A percentile compares a stretch with the other conserved stretches of the same genome.
These are phyloP conservation scores for Colletotrichum nymphaeae DNA, from an alignment of 2,329 filamentous ascomycete genomes.

Conservation along the genomic window DNA sequence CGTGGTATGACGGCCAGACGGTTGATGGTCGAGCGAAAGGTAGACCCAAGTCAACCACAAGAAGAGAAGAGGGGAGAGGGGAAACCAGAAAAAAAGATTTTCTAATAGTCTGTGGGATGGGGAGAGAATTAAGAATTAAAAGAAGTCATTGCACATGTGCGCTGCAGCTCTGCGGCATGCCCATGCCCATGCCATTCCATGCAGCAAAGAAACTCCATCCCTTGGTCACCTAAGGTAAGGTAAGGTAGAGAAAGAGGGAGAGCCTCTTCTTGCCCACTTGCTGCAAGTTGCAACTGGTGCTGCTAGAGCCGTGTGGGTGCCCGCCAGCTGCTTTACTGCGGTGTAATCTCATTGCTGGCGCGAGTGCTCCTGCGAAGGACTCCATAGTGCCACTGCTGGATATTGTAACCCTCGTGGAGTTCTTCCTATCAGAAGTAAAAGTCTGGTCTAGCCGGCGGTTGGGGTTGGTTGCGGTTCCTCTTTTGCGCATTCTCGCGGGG, in stretches of 20 bases:
- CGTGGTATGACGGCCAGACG: neutral
- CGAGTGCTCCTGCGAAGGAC: neutral
- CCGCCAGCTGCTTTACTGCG: neutral
- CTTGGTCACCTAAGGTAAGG: neutral
- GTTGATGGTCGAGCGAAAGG: slow-evolving; percentile 12
- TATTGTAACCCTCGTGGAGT: neutral
- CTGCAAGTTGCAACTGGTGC: slow-evolving; percentile 1
- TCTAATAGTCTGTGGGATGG: slow-evolving; percentile 21
- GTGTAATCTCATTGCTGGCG: slow-evolving; percentile 1
- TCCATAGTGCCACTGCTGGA: neutral
- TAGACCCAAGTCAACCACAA: slow-evolving; percentile 30
- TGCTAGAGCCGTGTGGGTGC: neutral
- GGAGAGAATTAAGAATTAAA: slow-evolving; percentile 29
- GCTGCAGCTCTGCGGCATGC: slow-evolving; percentile 28
- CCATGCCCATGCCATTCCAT: slow-evolving; percentile 28
- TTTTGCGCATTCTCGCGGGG: slow-evolving; percentile 35
- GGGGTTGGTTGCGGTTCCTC: slow-evolving; percentile 24
- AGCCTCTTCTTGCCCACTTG: neutral
- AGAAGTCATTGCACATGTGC: slow-evolving; percentile 33
- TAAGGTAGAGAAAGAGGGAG: neutral
- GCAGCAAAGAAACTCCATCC: slow-evolving; percentile 19
- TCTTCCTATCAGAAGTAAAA: slow-evolving; percentile 34
- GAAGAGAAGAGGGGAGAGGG: slow-evolving; percentile 14
- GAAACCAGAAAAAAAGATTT: neutral
- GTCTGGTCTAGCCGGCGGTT: slow-evolving; percentile 16